phyloP scores from a whole-genome alignment of 2,329 filamentous ascomycete genomes.

The Trichoderma koningii region DNA sequence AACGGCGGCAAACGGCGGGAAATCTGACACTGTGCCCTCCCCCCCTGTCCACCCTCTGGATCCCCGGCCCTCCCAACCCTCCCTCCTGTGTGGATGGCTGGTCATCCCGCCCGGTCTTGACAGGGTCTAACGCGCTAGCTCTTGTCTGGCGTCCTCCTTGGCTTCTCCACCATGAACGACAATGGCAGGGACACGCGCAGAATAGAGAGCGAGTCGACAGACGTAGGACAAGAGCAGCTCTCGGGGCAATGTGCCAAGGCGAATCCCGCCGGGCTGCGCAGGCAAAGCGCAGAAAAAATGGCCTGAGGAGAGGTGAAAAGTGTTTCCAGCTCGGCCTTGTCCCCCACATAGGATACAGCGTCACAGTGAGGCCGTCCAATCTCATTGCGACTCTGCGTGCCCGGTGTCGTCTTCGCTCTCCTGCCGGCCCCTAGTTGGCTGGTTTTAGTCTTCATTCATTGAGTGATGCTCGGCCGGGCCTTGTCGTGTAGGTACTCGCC shows the following conservation, averaged over 20 bases:
- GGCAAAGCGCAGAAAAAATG: conserved; percentile 6
- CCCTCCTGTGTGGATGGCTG: conserved; percentile 22
- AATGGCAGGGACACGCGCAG: conserved; percentile 22
- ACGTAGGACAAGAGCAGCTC: conserved; percentile 18
- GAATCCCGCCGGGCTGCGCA: neutral
- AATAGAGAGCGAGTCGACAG: conserved; percentile 17
- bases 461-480: neutral
- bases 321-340: conserved; percentile 10
- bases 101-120: conserved; percentile 18
- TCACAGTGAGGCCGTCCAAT: conserved; percentile 22
- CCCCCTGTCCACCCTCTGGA: conserved; percentile 15
- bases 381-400: conserved; percentile 5
- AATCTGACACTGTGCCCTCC: conserved; percentile 25
- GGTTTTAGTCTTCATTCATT: neutral
- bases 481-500: conserved; percentile 2
- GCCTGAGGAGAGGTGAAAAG: conserved; percentile 19
- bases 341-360: conserved; percentile 27
- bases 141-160: conserved; percentile 16
- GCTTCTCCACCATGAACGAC: conserved; percentile 24
- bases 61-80: conserved; percentile 8
- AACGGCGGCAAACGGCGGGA: neutral
- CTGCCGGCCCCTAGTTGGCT: neutral
- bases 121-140: conserved; percentile 21
- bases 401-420: conserved; percentile 20
- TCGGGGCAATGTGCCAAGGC: conserved; percentile 16